Evolutionary conservation across 768 basidiomycete genomes (phyloP).

Genomic region (Asterophora lycoperdoides): DNA sequence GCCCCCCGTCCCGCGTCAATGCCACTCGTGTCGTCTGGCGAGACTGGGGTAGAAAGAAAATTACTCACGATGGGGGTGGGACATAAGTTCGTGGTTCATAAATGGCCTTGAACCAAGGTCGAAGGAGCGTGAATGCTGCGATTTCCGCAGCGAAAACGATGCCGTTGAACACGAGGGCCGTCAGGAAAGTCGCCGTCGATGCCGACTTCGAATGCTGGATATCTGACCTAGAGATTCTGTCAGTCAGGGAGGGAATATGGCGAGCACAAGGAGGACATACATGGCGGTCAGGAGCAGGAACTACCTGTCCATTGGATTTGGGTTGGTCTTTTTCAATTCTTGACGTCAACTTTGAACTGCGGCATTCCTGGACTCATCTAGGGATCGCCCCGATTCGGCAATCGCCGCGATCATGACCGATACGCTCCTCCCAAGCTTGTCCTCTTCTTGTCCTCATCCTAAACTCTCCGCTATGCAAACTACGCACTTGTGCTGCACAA

Average conservation of each 20-base stretch:
- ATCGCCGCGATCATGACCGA: not conserved
- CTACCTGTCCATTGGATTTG: not conserved
- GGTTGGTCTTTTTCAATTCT: constrained; percentile 9
- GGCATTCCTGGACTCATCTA: not conserved
- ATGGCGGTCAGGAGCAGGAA: constrained; percentile 17
- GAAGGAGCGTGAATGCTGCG: constrained; percentile 71
- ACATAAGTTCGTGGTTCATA: constrained; percentile 85
- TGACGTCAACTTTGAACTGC: constrained; percentile 16
- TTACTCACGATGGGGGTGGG: constrained; percentile 37
- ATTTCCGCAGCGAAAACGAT: constrained; percentile 71
- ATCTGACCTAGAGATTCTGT: constrained; percentile 30
- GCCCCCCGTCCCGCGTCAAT: too few species aligned
- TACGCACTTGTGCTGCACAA: too few species aligned
- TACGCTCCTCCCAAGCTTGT: too few species aligned
- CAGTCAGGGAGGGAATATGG: not conserved
- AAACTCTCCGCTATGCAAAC: too few species aligned
- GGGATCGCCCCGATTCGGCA: not conserved
- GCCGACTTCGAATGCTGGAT: constrained; percentile 45
- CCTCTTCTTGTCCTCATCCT: too few species aligned
- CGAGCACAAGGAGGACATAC: constrained; percentile 12
- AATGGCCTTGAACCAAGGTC: constrained; percentile 81
- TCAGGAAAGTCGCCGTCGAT: constrained; percentile 74
- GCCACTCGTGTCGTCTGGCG: too few species aligned
- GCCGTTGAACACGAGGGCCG: constrained; percentile 81
- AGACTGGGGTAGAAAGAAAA: not conserved